Evolutionary conservation across 2,329 filamentous ascomycete species (phyloP).

Genomic region (Stemphylium lycopersici): DNA sequence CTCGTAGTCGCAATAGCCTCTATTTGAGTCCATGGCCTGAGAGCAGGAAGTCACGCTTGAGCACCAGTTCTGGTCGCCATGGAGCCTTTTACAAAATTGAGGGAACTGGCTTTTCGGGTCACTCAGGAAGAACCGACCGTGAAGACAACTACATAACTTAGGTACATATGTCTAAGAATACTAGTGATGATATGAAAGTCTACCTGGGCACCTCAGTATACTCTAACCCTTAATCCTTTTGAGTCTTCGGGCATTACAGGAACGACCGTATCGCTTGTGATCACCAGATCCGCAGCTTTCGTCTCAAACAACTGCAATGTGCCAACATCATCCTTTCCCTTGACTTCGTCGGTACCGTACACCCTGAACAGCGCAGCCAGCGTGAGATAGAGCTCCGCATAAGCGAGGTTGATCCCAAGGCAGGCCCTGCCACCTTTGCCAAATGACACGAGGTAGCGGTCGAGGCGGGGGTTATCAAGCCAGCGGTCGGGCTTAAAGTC

Average conservation of each 20-base stretch:
- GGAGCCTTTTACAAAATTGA: not conserved
- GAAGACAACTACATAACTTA: not conserved
- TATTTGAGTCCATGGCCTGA: not conserved
- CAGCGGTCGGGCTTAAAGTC: conserved; percentile 2
- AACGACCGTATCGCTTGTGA: conserved; percentile 1
- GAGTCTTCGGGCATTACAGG: conserved; percentile 4
- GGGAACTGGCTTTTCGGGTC: not conserved
- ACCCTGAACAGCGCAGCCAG: conserved; percentile 1
- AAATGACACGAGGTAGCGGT: conserved; percentile 27
- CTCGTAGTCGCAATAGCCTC: not conserved
- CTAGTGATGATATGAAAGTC: too few species aligned
- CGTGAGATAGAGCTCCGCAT: conserved; percentile 4
- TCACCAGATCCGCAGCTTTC: not conserved
- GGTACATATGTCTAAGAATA: too few species aligned
- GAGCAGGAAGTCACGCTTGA: not conserved
- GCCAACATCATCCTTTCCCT: conserved; percentile 3
- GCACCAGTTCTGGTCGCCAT: not conserved
- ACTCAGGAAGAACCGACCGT: not conserved
- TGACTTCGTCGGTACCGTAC: not conserved
- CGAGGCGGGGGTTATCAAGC: conserved; percentile 9
- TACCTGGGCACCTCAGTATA: not conserved
- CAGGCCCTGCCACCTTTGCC: conserved; percentile 28
- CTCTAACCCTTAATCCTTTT: not conserved
- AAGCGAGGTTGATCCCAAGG: conserved; percentile 22
- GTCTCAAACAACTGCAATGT: conserved; percentile 6